Base-by-base conservation (phyloP, 441 rosid species). In the Pelargonium citronellum region DNA sequence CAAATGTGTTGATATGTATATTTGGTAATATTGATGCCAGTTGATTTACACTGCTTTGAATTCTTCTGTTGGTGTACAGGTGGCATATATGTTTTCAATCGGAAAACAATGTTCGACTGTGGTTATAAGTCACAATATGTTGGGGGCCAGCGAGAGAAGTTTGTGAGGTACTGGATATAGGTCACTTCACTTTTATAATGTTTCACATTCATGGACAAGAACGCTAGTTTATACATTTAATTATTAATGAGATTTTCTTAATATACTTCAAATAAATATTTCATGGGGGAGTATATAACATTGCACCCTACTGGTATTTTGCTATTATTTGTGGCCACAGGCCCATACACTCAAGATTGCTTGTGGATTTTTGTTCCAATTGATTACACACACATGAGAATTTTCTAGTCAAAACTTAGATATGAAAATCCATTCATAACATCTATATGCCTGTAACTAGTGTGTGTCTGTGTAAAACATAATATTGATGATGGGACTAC, bases 101-200 rank as follows among this genome's bases (percentile, higher is more conserved):
- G 77, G 63, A 67, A 73, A 83, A 84, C 71, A 71, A 91, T 94
- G 97, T 83, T 88, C 53, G 95, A 87, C 73, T 79, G 83, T 78
- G 80, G 74, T 76, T 80, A 76, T 73, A 94, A 85, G 83, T 80
- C 92, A 22, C 89, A 86, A 57, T 89, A 81, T 62, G 74, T 85
- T 80, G 83, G 82, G 83, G 89, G 91, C 64, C 96, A 86, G 69
- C 79, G 81, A 67, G 96, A 91, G 82, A 94, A 91, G 81, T 94
- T 94, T 81, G 95, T 87, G 46, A 94, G 99, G 98, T 94, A 82
- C 24, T 2, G n/a, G n/a, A 65, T 47, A 13, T 68, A 9, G 3
- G 17, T 16, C 27, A 12, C 64, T 75, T 73, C 46, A 15, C 67
- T 17, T 7, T 66, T 70, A 6, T 22, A 30, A 27, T 44, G 67